A percentile compares a stretch with the other conserved stretches of the same genome.
These are phyloP conservation scores for Encephalitozoon hellem DNA, from an alignment of 371 early-diverging fungal species.

Conservation along the genomic window DNA sequence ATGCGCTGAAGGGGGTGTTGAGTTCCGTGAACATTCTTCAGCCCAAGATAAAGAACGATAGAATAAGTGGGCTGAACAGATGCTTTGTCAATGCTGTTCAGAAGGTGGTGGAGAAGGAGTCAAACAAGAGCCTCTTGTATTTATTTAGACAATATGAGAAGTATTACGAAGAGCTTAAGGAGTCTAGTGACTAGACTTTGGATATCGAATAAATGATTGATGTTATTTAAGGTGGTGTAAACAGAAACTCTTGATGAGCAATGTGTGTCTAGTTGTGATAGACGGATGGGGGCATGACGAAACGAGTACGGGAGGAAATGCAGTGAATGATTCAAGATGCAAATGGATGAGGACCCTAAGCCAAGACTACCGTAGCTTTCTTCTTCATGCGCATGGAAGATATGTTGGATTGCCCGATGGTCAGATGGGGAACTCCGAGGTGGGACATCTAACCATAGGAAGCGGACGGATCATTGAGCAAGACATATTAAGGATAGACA, in stretches of 20 bases:
- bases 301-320: constrained; percentile 28
- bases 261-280: constrained; percentile 59
- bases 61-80: constrained; percentile 46
- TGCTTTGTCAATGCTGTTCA: constrained; percentile 42
- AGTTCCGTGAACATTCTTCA: constrained; percentile 3
- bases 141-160: constrained; percentile 47
- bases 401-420: constrained; percentile 92
- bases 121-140: constrained; percentile 37
- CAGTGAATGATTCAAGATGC: constrained; percentile 10
- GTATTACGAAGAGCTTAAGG: constrained; percentile 23
- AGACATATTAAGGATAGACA: constrained; percentile 63
- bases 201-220: background rate
- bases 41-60: background rate
- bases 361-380: constrained; percentile 52
- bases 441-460: constrained; percentile 97
- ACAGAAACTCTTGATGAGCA: background rate
- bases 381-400: constrained; percentile 82
- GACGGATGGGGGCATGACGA: constrained; percentile 60
- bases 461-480: constrained; percentile 94
- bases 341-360: constrained; percentile 33
- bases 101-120: constrained; percentile 32
- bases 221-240: background rate
- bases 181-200: background rate
- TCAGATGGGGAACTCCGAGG: constrained; percentile 98
- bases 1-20: constrained; percentile 10